phyloP scores from a whole-genome alignment of 352 stramenopile species.

The Pythium sp. region DNA sequence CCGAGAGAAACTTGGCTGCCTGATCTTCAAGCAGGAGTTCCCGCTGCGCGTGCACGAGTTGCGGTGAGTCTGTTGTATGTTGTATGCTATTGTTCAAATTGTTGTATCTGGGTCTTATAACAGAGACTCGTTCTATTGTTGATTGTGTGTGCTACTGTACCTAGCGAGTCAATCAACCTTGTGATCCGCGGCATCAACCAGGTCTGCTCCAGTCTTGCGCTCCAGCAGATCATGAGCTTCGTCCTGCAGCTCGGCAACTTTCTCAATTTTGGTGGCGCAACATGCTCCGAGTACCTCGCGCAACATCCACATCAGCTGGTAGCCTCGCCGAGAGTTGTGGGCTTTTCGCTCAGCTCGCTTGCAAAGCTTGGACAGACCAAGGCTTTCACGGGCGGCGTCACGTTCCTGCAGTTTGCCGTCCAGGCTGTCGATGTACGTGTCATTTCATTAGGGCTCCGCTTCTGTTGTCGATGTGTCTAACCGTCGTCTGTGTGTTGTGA shows the following conservation, averaged over 20 bases:
- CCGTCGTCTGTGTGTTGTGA: conserved; percentile 1
- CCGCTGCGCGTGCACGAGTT: conserved; percentile 58
- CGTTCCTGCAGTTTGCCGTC: conserved; percentile 79
- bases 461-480: not conserved
- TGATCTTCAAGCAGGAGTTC: conserved; percentile 84
- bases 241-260: conserved; percentile 77
- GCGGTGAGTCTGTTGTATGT: conserved; percentile 30
- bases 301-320: not conserved
- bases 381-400: conserved; percentile 66
- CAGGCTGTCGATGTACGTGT: conserved; percentile 59
- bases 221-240: conserved; percentile 63
- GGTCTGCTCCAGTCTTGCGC: conserved; percentile 59
- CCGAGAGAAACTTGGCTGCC: conserved; percentile 63
- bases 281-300: not conserved
- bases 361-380: conserved; percentile 81
- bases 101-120: not conserved
- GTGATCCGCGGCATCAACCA: conserved; percentile 70
- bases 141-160: not conserved
- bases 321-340: conserved; percentile 29
- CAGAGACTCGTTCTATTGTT: too few relatives aligned
- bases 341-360: conserved; percentile 76
- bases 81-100: not conserved
- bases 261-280: conserved; percentile 51
- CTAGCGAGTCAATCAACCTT: conserved; percentile 56
- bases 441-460: not conserved